A percentile compares a stretch with the other conserved stretches of the same genome.
Evolutionary conservation across 805 yeast species (phyloP).

Genomic region (Yamadazyma nakazawae): DNA sequence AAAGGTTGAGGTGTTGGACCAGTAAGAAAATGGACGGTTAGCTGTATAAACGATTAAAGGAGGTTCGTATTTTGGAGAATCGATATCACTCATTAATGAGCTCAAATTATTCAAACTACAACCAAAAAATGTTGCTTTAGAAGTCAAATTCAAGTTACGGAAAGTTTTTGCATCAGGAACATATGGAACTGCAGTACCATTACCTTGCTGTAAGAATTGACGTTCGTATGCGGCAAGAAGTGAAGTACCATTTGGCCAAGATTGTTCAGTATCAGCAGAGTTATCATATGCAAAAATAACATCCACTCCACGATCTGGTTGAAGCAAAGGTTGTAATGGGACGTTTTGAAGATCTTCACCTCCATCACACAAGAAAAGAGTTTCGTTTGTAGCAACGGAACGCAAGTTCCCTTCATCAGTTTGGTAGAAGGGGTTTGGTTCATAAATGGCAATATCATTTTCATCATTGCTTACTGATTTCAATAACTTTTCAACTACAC

Average conservation of each 20-base stretch:
- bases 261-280: constrained; percentile 29
- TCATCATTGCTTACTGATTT: constrained; percentile 43
- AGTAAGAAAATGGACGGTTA: constrained; percentile 61
- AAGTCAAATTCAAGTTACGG: constrained; percentile 55
- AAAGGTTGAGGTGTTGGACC: constrained; percentile 72
- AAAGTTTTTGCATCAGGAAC: constrained; percentile 72
- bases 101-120: constrained; percentile 68
- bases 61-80: constrained; percentile 39
- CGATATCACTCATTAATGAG: constrained; percentile 25
- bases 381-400: constrained; percentile 19
- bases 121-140: constrained; percentile 79
- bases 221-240: constrained; percentile 31
- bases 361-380: constrained; percentile 38
- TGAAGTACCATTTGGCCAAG: constrained; percentile 40
- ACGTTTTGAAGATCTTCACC: constrained; percentile 40
- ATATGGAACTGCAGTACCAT: constrained; percentile 68
- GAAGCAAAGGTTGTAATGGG: constrained; percentile 38
- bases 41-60: constrained; percentile 80
- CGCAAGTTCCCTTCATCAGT: constrained; percentile 27
- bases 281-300: constrained; percentile 38
- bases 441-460: constrained; percentile 66
- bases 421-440: constrained; percentile 63
- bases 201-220: constrained; percentile 42
- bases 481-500: constrained; percentile 22
- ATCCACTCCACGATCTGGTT: constrained; percentile 30